These are phyloP conservation scores for Eutrema salsugineum DNA, from an alignment of 441 rosid species.

Conservation along the genomic window DNA sequence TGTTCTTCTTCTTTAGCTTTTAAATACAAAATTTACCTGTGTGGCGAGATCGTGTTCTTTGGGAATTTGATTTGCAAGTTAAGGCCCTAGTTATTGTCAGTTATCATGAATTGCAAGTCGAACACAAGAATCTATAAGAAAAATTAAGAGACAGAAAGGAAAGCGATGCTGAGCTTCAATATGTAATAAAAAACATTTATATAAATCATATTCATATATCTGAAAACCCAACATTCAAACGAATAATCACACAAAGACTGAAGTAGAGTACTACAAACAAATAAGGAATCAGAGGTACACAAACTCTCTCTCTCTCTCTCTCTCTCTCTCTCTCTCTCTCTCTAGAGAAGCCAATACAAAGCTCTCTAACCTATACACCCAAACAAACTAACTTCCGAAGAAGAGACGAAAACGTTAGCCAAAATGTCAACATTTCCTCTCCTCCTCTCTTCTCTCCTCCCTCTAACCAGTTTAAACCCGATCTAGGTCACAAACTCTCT, in stretches of 20 bases:
- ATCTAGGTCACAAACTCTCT: constrained; percentile 17
- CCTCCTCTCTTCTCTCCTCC: constrained; percentile 20
- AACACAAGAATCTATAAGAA: background rate
- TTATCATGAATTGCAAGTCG: background rate
- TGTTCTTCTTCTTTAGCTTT: background rate
- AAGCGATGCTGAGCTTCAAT: background rate
- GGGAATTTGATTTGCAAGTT: too few species aligned
- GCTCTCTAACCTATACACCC: constrained; percentile 23
- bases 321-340: background rate
- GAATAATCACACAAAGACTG: constrained; percentile 16
- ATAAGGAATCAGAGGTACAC: constrained; percentile 22
- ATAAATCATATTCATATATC: constrained; percentile 1
- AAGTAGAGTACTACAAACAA: constrained; percentile 12
- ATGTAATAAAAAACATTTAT: background rate
- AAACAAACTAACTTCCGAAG: constrained; percentile 14
- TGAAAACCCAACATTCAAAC: constrained; percentile 17
- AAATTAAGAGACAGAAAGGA: background rate
- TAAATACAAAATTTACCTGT: too few species aligned
- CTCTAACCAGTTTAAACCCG: constrained; percentile 7
- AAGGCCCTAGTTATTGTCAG: too few species aligned
- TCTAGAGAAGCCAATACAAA: constrained; percentile 9
- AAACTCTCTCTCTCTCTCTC: background rate
- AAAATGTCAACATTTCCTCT: constrained; percentile 31
- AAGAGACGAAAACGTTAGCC: constrained; percentile 15
- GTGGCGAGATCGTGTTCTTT: background rate